A percentile compares a stretch with the other conserved stretches of the same genome.
Evolutionary conservation across 2,329 filamentous ascomycete genomes (phyloP).

Genomic region (Penicillium sp.): DNA sequence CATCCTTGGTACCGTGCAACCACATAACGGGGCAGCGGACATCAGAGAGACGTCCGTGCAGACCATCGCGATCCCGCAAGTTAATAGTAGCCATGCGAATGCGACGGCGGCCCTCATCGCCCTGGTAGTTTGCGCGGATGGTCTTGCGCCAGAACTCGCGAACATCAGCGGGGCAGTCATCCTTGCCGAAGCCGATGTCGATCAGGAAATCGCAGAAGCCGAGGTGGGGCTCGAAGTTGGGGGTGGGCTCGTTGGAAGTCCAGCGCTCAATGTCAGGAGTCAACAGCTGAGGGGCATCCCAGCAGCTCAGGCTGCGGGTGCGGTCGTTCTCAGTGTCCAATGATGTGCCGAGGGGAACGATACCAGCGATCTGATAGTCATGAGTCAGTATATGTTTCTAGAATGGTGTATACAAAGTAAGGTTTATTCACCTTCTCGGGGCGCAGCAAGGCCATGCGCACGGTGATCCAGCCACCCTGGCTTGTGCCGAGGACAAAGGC

Average conservation of each 20-base stretch:
- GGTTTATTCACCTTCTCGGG: constrained; percentile 40
- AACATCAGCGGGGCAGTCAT: constrained; percentile 33
- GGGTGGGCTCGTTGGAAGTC: constrained; percentile 36
- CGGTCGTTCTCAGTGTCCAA: constrained; percentile 47
- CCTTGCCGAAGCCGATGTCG: constrained; percentile 42
- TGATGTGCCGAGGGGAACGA: constrained; percentile 51
- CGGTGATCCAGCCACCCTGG: constrained; percentile 51
- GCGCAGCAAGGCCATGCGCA: constrained; percentile 49
- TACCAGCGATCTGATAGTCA: constrained; percentile 42
- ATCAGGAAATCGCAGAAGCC: constrained; percentile 45
- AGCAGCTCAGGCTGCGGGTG: constrained; percentile 45
- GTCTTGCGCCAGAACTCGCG: constrained; percentile 44
- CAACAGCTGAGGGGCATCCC: constrained; percentile 38
- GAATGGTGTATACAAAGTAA: neutral
- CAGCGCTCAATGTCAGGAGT: constrained; percentile 38
- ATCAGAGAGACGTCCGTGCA: constrained; percentile 45
- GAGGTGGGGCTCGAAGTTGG: constrained; percentile 41
- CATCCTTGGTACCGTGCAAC: constrained; percentile 16
- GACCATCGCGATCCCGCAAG: constrained; percentile 46
- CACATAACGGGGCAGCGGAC: constrained; percentile 34
- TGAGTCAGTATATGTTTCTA: neutral
- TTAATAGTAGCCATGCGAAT: constrained; percentile 48
- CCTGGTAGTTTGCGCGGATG: constrained; percentile 45
- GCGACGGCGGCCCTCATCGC: constrained; percentile 46
- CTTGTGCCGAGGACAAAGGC: constrained; percentile 49